These are phyloP conservation scores for Fonsecaea pedrosoi DNA, from an alignment of 2,329 filamentous ascomycete genomes.

Conservation along the genomic window DNA sequence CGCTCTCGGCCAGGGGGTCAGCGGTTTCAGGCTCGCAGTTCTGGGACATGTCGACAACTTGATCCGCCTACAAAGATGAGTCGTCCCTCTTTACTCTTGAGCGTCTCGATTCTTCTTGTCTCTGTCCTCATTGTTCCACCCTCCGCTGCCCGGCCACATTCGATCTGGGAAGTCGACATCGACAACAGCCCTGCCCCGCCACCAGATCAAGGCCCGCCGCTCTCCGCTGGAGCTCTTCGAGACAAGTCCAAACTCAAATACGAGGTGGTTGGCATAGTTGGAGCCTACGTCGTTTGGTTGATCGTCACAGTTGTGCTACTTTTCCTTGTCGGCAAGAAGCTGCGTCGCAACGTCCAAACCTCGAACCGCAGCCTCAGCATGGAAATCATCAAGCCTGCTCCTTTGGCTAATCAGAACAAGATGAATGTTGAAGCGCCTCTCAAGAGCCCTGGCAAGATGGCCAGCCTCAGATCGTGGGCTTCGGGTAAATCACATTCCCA, in stretches of 20 bases:
- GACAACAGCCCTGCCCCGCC: constrained; percentile 64
- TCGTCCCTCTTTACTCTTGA: constrained; percentile 16
- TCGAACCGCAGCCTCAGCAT: constrained; percentile 61
- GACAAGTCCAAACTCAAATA: constrained; percentile 73
- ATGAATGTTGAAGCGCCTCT: constrained; percentile 32
- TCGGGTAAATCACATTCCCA: constrained; percentile 46
- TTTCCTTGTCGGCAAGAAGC: constrained; percentile 65
- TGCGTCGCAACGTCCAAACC: constrained; percentile 59
- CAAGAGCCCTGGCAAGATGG: constrained; percentile 48
- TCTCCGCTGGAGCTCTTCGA: constrained; percentile 65
- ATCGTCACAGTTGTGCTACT: constrained; percentile 73
- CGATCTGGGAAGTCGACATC: constrained; percentile 51
- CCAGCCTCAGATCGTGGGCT: constrained; percentile 50
- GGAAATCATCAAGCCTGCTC: constrained; percentile 61
- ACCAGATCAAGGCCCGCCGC: constrained; percentile 65
- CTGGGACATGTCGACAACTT: constrained; percentile 29
- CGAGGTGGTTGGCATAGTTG: constrained; percentile 83
- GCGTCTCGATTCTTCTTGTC: constrained; percentile 21
- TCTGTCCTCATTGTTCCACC: constrained; percentile 21
- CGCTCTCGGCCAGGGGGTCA: constrained; percentile 33
- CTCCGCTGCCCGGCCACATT: constrained; percentile 30
- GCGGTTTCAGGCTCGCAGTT: constrained; percentile 35
- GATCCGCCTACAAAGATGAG: constrained; percentile 39
- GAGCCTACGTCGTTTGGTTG: constrained; percentile 79
- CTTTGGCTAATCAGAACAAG: constrained; percentile 28